Evolutionary conservation across 108 stramenopile species (phyloP), one percentile per base, ranked within the genome.

Genomic region (Stephanodiscus triporus): DNA sequence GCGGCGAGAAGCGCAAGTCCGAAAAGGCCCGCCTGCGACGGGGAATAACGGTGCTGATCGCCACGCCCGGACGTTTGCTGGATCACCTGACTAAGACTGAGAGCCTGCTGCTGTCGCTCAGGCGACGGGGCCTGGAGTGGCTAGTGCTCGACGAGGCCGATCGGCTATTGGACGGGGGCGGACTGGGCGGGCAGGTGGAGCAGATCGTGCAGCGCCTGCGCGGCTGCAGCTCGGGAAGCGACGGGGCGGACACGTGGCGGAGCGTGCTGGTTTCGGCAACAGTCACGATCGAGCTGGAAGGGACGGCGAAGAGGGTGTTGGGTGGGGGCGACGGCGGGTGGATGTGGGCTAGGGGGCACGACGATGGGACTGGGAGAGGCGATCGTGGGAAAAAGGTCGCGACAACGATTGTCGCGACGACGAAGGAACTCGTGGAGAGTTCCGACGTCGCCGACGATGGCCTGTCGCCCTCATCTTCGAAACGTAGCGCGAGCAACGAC

Each of bases 1-100:
- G 98, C 27, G 97, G 97, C 1, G 97, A 97, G 84, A 92, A 91
- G 55, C 89, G 96, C 8, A 97, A 97, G 59, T 81, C 85, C 24
- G 98, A 99, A 86, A 99, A 99, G 87, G 92, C 95, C 17, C 80
- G 97, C 32, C 68, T 99, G 50, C 89, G 98, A 55, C 97, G 96
- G 72, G 98, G 98, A 0, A 76, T 98, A 40, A 76, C 83, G 5
- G 77, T 99, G 1, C 53, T 99, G 11, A 95, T 98, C n/a, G 96
- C 91, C n/a, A 99, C 99, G 45, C 99, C 99, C 8, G 99, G 99
- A 17, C 82, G 99, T 17, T 66, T 98, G 24, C 70, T 98, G 63
- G 99, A 99, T 78, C 99, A 99, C 70, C 81, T 99, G 60, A 47
- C 82, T 68, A 87, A 89, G 68, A 98, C 97, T 17, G 88, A 93